Evolutionary conservation across 2,329 filamentous ascomycete species (phyloP).

Genomic region (Alternaria dauci): DNA sequence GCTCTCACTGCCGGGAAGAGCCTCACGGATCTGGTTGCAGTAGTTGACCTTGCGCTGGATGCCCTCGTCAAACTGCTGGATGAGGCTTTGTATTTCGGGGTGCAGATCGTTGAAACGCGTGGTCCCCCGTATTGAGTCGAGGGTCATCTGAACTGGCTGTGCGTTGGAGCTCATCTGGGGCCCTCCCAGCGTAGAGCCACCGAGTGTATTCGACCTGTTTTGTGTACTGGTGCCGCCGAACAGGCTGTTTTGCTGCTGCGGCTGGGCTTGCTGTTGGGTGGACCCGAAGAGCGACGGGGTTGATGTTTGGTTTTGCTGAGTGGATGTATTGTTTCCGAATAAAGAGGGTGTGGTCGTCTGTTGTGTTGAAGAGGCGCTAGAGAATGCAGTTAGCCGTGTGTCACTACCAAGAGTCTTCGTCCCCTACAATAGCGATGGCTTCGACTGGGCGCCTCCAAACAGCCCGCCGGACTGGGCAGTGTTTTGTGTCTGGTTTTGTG

Average conservation of each 20-base stretch:
- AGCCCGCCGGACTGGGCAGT: constrained; percentile 44
- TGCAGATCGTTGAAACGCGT: constrained; percentile 92
- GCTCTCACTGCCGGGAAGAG: constrained; percentile 69
- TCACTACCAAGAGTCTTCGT: constrained; percentile 11
- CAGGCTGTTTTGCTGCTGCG: constrained; percentile 42
- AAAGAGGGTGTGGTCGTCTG: constrained; percentile 40
- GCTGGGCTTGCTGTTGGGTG: constrained; percentile 37
- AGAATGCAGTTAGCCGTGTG: constrained; percentile 40
- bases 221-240: constrained; percentile 47
- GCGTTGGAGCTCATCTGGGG: constrained; percentile 39
- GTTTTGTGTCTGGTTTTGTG: constrained; percentile 34
- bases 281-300: constrained; percentile 46
- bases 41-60: constrained; percentile 81
- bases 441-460: constrained; percentile 42
- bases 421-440: constrained; percentile 52
- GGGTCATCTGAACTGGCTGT: constrained; percentile 41
- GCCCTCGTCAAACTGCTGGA: constrained; percentile 79
- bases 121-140: constrained; percentile 78
- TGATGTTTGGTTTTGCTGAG: constrained; percentile 40
- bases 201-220: constrained; percentile 36
- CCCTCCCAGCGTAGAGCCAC: constrained; percentile 33
- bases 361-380: constrained; percentile 47
- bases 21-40: constrained; percentile 75
- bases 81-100: constrained; percentile 79
- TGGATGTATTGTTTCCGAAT: constrained; percentile 39